Evolutionary conservation across 1,284 basidiomycete genomes (phyloP).

Genomic region (Sphaerobolus stellatus): DNA sequence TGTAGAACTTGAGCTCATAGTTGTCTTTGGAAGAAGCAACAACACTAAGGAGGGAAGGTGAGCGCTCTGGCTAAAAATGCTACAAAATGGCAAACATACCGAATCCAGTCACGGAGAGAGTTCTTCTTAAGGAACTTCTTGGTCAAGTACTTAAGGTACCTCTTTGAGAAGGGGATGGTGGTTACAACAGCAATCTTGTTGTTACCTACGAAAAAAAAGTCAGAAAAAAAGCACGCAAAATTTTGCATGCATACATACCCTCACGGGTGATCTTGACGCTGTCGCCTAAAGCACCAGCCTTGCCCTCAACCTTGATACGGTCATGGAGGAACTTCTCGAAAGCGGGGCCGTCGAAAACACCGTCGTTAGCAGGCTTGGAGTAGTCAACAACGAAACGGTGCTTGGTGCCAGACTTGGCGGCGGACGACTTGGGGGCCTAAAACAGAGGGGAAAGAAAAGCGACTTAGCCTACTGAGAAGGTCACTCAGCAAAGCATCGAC

Average conservation of each 20-base stretch:
- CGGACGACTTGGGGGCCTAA: slow-evolving; percentile 63
- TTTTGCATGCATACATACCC: slow-evolving; percentile 47
- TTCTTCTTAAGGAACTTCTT: slow-evolving; percentile 97
- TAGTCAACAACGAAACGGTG: slow-evolving; percentile 96
- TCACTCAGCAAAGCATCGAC: slow-evolving; percentile 85
- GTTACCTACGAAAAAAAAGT: slow-evolving; percentile 45
- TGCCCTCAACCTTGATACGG: slow-evolving; percentile 80
- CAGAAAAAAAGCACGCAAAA: slow-evolving; percentile 10
- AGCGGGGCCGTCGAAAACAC: slow-evolving; percentile 87
- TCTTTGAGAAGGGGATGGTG: slow-evolving; percentile 81
- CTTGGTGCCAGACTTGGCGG: slow-evolving; percentile 72
- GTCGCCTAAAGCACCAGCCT: slow-evolving; percentile 58
- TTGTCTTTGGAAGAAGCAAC: slow-evolving; percentile 87
- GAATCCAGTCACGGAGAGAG: slow-evolving; percentile 82
- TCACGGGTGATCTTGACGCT: slow-evolving; percentile 79
- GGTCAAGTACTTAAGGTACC: slow-evolving; percentile 91
- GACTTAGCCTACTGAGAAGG: slow-evolving; percentile 88
- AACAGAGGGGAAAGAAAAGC: slow-evolving; percentile 30
- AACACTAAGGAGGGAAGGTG: slow-evolving; percentile 47
- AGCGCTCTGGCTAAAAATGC: background rate
- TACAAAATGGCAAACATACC: slow-evolving; percentile 39
- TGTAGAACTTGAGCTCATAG: slow-evolving; percentile 92
- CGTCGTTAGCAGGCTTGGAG: slow-evolving; percentile 87
- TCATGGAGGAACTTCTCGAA: slow-evolving; percentile 95
- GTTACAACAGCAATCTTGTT: slow-evolving; percentile 80